Conservation (phyloP, 331 rosid genomes). For the Acacia concinna region DNA sequence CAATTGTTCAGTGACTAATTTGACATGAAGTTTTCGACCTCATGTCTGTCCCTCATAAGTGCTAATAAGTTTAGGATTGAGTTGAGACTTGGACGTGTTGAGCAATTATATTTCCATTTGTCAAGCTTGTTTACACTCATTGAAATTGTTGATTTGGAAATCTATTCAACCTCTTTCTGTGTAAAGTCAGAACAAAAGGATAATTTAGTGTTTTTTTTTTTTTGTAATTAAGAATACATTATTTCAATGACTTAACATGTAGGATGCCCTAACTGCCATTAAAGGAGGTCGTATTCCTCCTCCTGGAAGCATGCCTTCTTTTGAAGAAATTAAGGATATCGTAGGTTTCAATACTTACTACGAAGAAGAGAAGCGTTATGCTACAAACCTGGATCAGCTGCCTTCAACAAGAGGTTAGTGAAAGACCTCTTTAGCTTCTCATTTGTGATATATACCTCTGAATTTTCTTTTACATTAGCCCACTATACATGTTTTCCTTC, state of each 20-base stretch:
- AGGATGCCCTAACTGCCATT: conserved; percentile 78
- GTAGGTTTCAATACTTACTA: conserved; percentile 85
- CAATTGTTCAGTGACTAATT: neutral
- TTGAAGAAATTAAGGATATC: conserved; percentile 83
- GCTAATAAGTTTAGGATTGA: conserved; percentile 26
- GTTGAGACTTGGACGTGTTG: conserved; percentile 3
- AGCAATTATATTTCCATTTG: neutral
- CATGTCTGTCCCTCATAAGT: neutral
- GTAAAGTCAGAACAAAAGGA: neutral
- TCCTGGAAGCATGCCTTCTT: conserved; percentile 91
- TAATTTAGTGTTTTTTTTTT: neutral
- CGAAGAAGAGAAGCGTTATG: conserved; percentile 86
- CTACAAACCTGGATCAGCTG: conserved; percentile 46
- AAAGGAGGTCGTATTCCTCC: conserved; percentile 91
- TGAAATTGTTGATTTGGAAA: neutral
- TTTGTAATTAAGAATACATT: conserved; percentile 2
- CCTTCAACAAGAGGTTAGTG: conserved; percentile 62
- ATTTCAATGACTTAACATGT: conserved; percentile 36
- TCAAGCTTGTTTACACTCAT: conserved; percentile 2
- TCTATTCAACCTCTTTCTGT: too few species aligned
- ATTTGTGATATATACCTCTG: conserved; percentile 6
- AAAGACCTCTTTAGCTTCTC: conserved; percentile 26
- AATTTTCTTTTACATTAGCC: neutral
- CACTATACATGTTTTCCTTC: conserved; percentile 10
- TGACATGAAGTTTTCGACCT: neutral